Evolutionary conservation across 2,329 filamentous ascomycete genomes (phyloP).

Genomic region (Hypoxylon sp.): DNA sequence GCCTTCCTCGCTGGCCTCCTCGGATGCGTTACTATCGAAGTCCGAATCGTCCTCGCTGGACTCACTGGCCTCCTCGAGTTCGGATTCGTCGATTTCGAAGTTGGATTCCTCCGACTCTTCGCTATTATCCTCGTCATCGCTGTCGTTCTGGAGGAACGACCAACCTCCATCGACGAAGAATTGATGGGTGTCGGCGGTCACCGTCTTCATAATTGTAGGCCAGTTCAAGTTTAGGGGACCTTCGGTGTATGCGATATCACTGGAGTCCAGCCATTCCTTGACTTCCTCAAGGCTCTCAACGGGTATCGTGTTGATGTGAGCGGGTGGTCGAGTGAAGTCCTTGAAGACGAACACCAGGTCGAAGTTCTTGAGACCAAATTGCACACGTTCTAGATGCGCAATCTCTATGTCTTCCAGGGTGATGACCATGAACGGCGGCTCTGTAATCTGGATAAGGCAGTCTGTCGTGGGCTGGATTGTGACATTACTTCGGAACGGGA

Average conservation of each 20-base stretch:
- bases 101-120: constrained; percentile 91
- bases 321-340: constrained; percentile 90
- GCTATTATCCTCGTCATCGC: constrained; percentile 84
- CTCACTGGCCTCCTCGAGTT: constrained; percentile 84
- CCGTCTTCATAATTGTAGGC: constrained; percentile 99
- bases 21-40: constrained; percentile 89
- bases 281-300: constrained; percentile 94
- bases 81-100: constrained; percentile 90
- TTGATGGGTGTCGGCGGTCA: constrained; percentile 90
- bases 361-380: constrained; percentile 98
- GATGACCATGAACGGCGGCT: constrained; percentile 95
- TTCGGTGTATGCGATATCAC: constrained; percentile 93
- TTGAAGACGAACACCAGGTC: constrained; percentile 99
- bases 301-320: constrained; percentile 97
- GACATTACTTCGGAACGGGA: constrained; percentile 95
- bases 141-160: constrained; percentile 90
- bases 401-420: constrained; percentile 97
- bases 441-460: constrained; percentile 95
- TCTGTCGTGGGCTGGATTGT: constrained; percentile 96
- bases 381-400: constrained; percentile 93
- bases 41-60: constrained; percentile 87
- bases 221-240: constrained; percentile 98
- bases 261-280: constrained; percentile 97
- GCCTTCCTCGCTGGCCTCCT: constrained; percentile 82
- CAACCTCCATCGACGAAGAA: constrained; percentile 97